These are phyloP conservation scores for Colletotrichum australisinense DNA, from an alignment of 2,329 filamentous ascomycete genomes.

Conservation along the genomic window DNA sequence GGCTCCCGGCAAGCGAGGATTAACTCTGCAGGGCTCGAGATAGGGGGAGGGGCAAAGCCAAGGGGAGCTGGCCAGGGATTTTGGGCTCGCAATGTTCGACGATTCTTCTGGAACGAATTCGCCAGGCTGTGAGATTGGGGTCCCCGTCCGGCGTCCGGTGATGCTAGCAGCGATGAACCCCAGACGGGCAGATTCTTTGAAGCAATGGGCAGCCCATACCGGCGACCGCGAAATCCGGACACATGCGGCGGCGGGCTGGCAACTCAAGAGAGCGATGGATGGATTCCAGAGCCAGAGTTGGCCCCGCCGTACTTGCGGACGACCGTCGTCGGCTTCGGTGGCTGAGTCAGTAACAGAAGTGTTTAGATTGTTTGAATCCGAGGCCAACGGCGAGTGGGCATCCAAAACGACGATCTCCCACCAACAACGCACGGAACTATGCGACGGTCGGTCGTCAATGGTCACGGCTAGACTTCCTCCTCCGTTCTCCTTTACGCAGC, in stretches of 20 bases:
- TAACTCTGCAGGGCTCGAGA: slow-evolving; percentile 28
- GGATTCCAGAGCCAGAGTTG: slow-evolving; percentile 4
- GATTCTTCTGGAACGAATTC: slow-evolving; percentile 32
- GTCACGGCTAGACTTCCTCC: background rate
- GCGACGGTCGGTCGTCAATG: background rate
- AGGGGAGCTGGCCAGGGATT: slow-evolving; percentile 20
- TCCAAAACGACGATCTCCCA: slow-evolving; percentile 25
- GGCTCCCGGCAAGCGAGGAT: slow-evolving; percentile 30
- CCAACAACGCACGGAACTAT: slow-evolving; percentile 11
- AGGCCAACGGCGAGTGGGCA: background rate
- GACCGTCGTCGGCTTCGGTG: slow-evolving; percentile 12
- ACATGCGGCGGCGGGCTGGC: slow-evolving; percentile 10
- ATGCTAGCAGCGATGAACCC: slow-evolving; percentile 26
- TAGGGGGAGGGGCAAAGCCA: slow-evolving; percentile 33
- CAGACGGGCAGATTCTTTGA: slow-evolving; percentile 19
- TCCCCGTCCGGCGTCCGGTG: slow-evolving; percentile 16
- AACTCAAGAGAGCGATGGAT: slow-evolving; percentile 18
- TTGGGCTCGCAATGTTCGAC: slow-evolving; percentile 24
- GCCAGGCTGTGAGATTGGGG: background rate
- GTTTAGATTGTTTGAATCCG: slow-evolving; percentile 12
- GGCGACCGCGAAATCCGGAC: slow-evolving; percentile 14
- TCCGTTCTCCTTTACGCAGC: slow-evolving; percentile 27
- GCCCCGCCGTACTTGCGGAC: background rate
- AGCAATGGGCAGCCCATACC: slow-evolving; percentile 13
- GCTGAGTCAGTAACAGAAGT: slow-evolving; percentile 32